phyloP scores from a whole-genome alignment of 257 asterid genomes.

The Schizonepeta tenuifolia region DNA sequence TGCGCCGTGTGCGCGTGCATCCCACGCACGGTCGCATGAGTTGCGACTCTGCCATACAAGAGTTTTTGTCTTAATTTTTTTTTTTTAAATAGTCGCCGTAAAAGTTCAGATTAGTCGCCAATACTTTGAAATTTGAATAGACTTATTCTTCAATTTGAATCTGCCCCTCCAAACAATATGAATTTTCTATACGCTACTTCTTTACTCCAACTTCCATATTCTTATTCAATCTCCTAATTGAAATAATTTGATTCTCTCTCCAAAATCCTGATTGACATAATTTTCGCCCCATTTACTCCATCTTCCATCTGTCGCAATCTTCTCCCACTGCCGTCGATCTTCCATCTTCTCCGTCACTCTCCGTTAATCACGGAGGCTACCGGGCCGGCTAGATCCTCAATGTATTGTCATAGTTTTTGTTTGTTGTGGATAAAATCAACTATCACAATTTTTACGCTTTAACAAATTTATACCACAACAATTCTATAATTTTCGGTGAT shows the following conservation, averaged over 20 bases:
- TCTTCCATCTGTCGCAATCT: not conserved
- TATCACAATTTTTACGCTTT: too few relatives aligned
- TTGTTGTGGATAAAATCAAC: too few relatives aligned
- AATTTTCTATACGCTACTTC: not conserved
- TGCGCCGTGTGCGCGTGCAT: too few relatives aligned
- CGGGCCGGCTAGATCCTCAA: conserved; percentile 2
- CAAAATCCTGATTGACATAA: not conserved
- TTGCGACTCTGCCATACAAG: too few relatives aligned
- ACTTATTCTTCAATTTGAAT: not conserved
- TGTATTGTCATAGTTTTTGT: not conserved
- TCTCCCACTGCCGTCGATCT: not conserved
- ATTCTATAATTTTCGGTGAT: too few relatives aligned
- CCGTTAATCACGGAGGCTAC: not conserved
- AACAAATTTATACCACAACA: too few relatives aligned
- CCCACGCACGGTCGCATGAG: too few relatives aligned
- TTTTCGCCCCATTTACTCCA: not conserved
- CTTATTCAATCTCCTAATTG: not conserved
- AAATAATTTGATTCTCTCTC: too few relatives aligned
- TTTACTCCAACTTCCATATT: not conserved
- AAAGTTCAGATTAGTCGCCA: too few relatives aligned
- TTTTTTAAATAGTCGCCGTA: too few relatives aligned
- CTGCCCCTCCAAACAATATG: not conserved
- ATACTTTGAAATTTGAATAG: not conserved
- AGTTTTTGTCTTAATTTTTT: too few relatives aligned
- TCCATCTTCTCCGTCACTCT: not conserved